Percentiles rank a stretch among this genome's conserved stretches.
These are phyloP conservation scores for Hymenoscyphus infarciens DNA, from an alignment of 2,329 filamentous ascomycete species.

Conservation along the genomic window DNA sequence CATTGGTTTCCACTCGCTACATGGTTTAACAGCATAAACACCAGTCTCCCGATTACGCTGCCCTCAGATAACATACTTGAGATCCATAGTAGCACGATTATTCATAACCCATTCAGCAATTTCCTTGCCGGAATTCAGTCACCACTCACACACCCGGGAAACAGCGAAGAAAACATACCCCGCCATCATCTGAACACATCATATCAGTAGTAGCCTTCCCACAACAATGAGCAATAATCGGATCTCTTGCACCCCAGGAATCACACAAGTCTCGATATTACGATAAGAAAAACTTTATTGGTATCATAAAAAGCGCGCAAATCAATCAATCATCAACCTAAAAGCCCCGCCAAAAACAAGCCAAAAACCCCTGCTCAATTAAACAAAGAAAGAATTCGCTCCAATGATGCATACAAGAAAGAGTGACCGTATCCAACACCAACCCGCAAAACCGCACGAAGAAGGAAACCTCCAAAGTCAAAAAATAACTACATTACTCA, in stretches of 20 bases:
- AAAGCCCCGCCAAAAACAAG: neutral
- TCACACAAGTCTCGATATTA: too few relatives aligned
- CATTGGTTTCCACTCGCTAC: conserved; percentile 3
- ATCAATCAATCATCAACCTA: conserved; percentile 3
- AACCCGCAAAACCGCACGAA: conserved; percentile 1
- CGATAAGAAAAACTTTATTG: conserved; percentile 6
- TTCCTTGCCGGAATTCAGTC: conserved; percentile 6
- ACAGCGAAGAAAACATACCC: neutral
- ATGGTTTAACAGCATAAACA: neutral
- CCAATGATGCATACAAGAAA: neutral
- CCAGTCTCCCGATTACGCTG: neutral
- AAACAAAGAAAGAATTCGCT: neutral
- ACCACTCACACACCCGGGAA: neutral
- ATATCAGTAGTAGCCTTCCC: conserved; percentile 6
- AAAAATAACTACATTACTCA: conserved; percentile 25
- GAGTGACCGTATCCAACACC: neutral
- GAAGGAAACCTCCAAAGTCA: neutral
- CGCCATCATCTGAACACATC: conserved; percentile 7
- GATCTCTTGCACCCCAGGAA: too few relatives aligned
- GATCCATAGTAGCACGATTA: neutral
- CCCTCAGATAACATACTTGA: conserved; percentile 10
- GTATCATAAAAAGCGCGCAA: conserved; percentile 6
- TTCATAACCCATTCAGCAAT: conserved; percentile 10
- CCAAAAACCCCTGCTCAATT: neutral
- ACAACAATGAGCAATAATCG: conserved; percentile 3